A percentile compares a stretch with the other conserved stretches of the same genome.
phyloP scores from a whole-genome alignment of 768 basidiomycete species.

The Phaeotremella skinneri region DNA sequence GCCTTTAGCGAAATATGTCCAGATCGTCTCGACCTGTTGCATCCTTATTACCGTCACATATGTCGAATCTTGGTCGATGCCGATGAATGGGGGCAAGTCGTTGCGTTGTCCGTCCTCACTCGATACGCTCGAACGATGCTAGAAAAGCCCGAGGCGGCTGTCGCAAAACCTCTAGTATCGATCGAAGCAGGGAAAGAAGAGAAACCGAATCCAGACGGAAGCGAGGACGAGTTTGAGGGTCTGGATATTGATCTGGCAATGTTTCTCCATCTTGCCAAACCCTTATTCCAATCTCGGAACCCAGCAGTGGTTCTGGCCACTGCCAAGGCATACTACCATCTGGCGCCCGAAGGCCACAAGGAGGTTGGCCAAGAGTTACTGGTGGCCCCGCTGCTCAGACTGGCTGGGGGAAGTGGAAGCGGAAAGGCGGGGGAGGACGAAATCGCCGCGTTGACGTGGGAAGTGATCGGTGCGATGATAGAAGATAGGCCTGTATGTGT shows the following conservation, averaged over 20 bases:
- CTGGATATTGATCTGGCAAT: constrained; percentile 72
- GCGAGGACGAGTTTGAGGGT: constrained; percentile 57
- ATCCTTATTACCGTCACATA: constrained; percentile 79
- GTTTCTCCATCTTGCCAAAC: constrained; percentile 67
- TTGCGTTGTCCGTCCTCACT: constrained; percentile 70
- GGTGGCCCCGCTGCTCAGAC: constrained; percentile 69
- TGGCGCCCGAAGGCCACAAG: constrained; percentile 55
- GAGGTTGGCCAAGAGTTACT: constrained; percentile 55
- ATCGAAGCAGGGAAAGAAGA: constrained; percentile 47
- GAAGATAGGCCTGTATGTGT: constrained; percentile 65
- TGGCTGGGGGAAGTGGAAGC: constrained; percentile 60
- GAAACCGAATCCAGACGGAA: constrained; percentile 50
- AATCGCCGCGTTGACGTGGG: constrained; percentile 69
- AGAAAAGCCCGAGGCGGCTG: constrained; percentile 47
- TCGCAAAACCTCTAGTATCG: constrained; percentile 56
- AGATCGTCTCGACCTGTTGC: constrained; percentile 78
- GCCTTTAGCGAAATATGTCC: constrained; percentile 88
- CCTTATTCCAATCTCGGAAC: constrained; percentile 80
- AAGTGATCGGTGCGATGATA: constrained; percentile 68
- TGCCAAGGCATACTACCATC: constrained; percentile 70
- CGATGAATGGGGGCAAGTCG: constrained; percentile 95
- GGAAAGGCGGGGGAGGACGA: constrained; percentile 54
- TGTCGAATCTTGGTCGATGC: constrained; percentile 82
- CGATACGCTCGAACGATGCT: constrained; percentile 85
- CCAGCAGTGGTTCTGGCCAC: constrained; percentile 82